Evolutionary conservation across 148 eudicot species (phyloP).

Genomic region (Chenopodium berlandieri): DNA sequence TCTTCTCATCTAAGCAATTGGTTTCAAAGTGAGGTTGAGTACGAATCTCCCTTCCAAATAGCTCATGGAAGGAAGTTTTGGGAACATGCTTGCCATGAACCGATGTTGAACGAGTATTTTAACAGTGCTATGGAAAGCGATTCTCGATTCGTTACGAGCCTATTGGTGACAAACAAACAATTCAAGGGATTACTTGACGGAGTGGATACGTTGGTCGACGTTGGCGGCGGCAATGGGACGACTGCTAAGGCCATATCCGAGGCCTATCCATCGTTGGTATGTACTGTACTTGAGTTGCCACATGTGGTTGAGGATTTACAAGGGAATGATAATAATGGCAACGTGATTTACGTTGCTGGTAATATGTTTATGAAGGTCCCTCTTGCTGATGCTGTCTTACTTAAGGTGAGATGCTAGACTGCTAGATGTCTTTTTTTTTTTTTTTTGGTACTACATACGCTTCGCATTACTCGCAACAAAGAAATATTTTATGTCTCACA

Average conservation of each 20-base stretch:
- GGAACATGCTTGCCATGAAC: constrained; percentile 21
- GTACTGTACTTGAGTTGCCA: constrained; percentile 40
- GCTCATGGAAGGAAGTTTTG: constrained; percentile 29
- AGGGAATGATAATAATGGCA: constrained; percentile 7
- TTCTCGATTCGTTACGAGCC: constrained; percentile 18
- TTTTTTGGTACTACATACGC: no score
- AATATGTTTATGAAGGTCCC: constrained; percentile 42
- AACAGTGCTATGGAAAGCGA: constrained; percentile 41
- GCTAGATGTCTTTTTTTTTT: no score
- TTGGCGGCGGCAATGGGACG: constrained; percentile 38
- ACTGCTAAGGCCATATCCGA: constrained; percentile 31
- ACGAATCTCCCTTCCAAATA: constrained; percentile 23
- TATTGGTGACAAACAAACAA: constrained; percentile 13
- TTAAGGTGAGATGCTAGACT: constrained; percentile 26
- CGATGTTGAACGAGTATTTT: constrained; percentile 15
- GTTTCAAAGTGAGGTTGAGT: constrained; percentile 18
- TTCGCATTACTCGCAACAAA: no score
- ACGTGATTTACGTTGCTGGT: constrained; percentile 35
- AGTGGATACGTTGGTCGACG: constrained; percentile 36
- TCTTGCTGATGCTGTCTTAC: constrained; percentile 30
- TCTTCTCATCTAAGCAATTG: constrained; percentile 27
- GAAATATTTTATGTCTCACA: no score
- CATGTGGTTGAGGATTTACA: constrained; percentile 33
- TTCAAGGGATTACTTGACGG: constrained; percentile 28
- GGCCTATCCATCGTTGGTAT: constrained; percentile 33